Evolutionary conservation across 768 basidiomycete genomes (phyloP).

Genomic region (Exsudoporus frostii): DNA sequence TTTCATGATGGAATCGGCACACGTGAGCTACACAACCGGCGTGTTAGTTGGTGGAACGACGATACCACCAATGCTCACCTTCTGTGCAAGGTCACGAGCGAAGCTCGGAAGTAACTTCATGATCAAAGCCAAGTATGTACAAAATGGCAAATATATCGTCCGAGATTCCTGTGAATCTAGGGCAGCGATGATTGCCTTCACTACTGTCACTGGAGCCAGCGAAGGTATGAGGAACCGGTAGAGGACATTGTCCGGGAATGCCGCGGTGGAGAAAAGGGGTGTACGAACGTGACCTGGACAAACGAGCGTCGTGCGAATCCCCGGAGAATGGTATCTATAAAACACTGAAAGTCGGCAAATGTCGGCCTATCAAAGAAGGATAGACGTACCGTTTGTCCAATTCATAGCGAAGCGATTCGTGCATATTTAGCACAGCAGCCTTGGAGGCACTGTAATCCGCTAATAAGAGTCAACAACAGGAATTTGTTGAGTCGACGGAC

Average conservation of each 20-base stretch:
- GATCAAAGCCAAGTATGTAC: slow-evolving; percentile 55
- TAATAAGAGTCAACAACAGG: slow-evolving; percentile 28
- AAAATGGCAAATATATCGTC: slow-evolving; percentile 71
- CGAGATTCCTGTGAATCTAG: slow-evolving; percentile 78
- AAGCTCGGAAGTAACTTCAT: slow-evolving; percentile 66
- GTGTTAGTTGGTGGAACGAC: slow-evolving; percentile 7
- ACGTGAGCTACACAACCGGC: slow-evolving; percentile 46
- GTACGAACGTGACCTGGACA: slow-evolving; percentile 80
- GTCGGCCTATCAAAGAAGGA: neutral
- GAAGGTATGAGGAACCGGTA: slow-evolving; percentile 77
- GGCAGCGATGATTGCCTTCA: slow-evolving; percentile 78
- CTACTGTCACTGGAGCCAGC: slow-evolving; percentile 67
- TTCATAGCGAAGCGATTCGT: slow-evolving; percentile 86
- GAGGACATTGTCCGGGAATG: slow-evolving; percentile 45
- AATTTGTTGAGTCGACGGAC: neutral
- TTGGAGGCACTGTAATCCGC: slow-evolving; percentile 93
- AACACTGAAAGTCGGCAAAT: neutral
- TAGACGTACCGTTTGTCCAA: slow-evolving; percentile 67
- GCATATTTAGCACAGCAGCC: slow-evolving; percentile 76
- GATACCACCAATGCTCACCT: slow-evolving; percentile 43
- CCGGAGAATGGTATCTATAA: slow-evolving; percentile 62
- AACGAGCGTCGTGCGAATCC: slow-evolving; percentile 85
- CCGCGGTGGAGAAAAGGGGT: slow-evolving; percentile 65
- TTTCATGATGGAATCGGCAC: slow-evolving; percentile 71
- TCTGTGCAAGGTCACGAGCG: slow-evolving; percentile 69